These are phyloP conservation scores for Emergomyces africanus DNA, from an alignment of 2,329 filamentous ascomycete species.

Conservation along the genomic window DNA sequence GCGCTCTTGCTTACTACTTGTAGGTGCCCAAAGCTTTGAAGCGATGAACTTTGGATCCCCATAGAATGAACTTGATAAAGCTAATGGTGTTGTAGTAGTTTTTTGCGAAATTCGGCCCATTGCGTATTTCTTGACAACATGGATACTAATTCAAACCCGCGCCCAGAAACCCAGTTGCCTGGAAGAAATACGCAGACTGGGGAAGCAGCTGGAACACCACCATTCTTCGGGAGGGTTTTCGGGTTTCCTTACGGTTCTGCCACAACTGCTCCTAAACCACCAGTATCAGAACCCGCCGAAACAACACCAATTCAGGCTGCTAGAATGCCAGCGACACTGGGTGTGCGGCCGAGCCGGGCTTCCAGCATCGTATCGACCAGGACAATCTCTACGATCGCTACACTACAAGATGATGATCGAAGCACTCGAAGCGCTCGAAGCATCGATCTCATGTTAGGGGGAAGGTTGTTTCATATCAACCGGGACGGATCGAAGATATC, in stretches of 20 bases:
- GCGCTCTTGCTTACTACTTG: neutral
- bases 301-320: neutral
- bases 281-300: neutral
- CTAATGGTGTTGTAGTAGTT: neutral
- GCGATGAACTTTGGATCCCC: neutral
- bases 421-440: slow-evolving; percentile 16
- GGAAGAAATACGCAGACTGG: neutral
- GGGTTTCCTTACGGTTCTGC: neutral
- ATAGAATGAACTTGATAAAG: no score
- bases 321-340: neutral
- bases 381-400: slow-evolving; percentile 18
- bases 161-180: neutral
- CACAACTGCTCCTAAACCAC: neutral
- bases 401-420: slow-evolving; percentile 14
- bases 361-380: slow-evolving; percentile 20
- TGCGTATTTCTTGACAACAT: neutral
- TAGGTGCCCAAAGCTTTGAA: neutral
- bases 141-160: neutral
- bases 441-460: slow-evolving; percentile 18
- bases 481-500: slow-evolving; percentile 20
- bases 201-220: neutral
- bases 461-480: slow-evolving; percentile 19
- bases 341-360: slow-evolving; percentile 16
- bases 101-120: neutral
- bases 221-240: neutral